Conservation (phyloP, 768 basidiomycete species). For the Gloeophyllum trabeum region DNA sequence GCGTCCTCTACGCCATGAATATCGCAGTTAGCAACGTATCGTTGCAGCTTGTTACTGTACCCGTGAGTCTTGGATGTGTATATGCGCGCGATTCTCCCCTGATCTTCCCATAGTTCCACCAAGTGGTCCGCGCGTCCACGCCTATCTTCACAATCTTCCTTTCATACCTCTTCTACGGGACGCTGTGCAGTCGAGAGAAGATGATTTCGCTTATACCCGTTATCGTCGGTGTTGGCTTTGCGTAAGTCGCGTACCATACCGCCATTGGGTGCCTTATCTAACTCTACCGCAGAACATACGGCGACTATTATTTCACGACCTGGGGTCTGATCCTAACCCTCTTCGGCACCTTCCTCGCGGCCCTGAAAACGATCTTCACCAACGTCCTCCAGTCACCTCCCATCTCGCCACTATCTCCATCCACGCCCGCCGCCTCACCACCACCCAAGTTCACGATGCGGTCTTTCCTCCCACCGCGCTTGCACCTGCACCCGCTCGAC, state of each 20-base stretch:
- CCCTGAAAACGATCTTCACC: slow-evolving; percentile 88
- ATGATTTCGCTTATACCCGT: slow-evolving; percentile 74
- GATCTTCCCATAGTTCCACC: slow-evolving; percentile 64
- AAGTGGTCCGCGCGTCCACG: slow-evolving; percentile 88
- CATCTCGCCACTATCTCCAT: slow-evolving; percentile 8
- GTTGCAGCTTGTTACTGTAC: slow-evolving; percentile 79
- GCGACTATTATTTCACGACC: slow-evolving; percentile 86
- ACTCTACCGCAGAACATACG: slow-evolving; percentile 59
- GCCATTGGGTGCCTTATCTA: not conserved
- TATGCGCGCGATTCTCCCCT: not conserved
- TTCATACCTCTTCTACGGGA: slow-evolving; percentile 55
- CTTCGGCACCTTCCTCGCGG: slow-evolving; percentile 83
- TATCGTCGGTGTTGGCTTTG: slow-evolving; percentile 81
- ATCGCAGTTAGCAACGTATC: slow-evolving; percentile 93
- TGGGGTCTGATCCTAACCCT: slow-evolving; percentile 84
- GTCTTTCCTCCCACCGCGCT: slow-evolving; percentile 13
- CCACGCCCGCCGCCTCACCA: slow-evolving; percentile 6
- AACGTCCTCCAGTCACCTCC: slow-evolving; percentile 54
- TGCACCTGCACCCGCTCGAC: slow-evolving; percentile 65
- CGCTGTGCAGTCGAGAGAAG: slow-evolving; percentile 48
- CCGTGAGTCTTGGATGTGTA: slow-evolving; percentile 37
- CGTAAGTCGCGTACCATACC: slow-evolving; percentile 36
- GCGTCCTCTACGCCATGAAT: slow-evolving; percentile 85
- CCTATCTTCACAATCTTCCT: slow-evolving; percentile 87
- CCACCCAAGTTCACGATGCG: slow-evolving; percentile 2